Evolutionary conservation across 164 flowering plant genomes (phyloP).

Genomic region (Chloranthus sessilifolius): DNA sequence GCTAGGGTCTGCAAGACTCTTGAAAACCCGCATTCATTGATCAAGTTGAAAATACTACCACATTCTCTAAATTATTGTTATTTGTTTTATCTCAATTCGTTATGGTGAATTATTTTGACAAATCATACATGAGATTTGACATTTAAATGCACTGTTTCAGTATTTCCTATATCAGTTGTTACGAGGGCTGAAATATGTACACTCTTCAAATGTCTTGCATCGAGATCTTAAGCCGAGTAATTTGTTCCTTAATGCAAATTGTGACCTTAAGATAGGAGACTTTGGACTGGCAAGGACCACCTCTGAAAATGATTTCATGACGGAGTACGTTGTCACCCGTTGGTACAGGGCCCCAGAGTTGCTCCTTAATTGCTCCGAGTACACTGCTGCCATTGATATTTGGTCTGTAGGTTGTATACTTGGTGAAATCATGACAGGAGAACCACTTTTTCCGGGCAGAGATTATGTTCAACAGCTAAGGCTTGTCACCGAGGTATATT

Average conservation of each 20-base stretch:
- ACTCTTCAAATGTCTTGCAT: conserved; percentile 83
- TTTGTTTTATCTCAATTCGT: no score
- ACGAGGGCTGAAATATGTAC: conserved; percentile 78
- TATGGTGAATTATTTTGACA: no score
- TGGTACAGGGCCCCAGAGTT: conserved; percentile 95
- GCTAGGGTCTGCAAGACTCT: no score
- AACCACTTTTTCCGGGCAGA: conserved; percentile 72
- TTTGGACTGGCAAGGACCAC: conserved; percentile 94
- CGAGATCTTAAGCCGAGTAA: conserved; percentile 91
- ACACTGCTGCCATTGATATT: conserved; percentile 85
- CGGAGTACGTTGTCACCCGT: conserved; percentile 91
- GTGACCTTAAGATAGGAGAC: conserved; percentile 88
- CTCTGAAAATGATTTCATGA: conserved; percentile 95
- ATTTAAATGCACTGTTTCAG: no score
- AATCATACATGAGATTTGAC: no score
- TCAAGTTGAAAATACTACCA: no score
- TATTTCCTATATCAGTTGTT: conserved; percentile 78
- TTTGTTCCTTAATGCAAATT: conserved; percentile 74
- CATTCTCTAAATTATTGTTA: no score
- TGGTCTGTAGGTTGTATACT: conserved; percentile 93
- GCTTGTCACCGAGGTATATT: conserved; percentile 69
- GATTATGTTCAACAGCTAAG: conserved; percentile 83
- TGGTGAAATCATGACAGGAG: conserved; percentile 68
- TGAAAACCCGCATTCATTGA: no score
- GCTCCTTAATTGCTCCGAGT: conserved; percentile 87